Evolutionary conservation across 2,329 filamentous ascomycete species (phyloP).

Genomic region (Sclerotinia minor): DNA sequence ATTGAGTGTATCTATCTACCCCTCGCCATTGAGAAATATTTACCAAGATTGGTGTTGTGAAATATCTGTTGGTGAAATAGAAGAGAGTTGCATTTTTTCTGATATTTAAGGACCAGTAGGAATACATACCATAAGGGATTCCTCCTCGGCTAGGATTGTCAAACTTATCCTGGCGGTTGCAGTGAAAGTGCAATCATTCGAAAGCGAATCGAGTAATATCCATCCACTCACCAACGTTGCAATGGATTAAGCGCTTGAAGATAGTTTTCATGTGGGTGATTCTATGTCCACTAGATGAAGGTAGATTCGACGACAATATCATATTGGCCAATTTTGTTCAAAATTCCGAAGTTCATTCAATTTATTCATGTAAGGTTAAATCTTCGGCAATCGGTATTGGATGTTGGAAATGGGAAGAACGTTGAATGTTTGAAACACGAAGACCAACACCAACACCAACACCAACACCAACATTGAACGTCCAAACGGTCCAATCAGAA

Average conservation of each 20-base stretch:
- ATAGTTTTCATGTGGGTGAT: background rate
- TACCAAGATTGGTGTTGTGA: no score
- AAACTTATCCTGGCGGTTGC: background rate
- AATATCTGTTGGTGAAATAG: background rate
- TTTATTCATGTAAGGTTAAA: background rate
- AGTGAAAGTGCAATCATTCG: background rate
- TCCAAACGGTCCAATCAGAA: slow-evolving; percentile 3
- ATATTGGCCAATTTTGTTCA: background rate
- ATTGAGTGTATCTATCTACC: no score
- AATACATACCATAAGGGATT: background rate
- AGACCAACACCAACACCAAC: background rate
- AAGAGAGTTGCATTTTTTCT: background rate
- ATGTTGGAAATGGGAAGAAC: background rate
- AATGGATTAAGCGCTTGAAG: background rate
- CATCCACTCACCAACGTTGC: background rate
- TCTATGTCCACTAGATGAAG: background rate
- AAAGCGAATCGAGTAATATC: background rate
- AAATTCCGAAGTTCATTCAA: no score
- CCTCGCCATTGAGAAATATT: background rate
- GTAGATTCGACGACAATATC: background rate
- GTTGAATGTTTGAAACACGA: background rate
- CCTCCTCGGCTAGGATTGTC: background rate
- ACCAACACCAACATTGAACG: background rate
- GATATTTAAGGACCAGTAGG: background rate
- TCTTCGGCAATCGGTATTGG: background rate